phyloP scores from a whole-genome alignment of 106 monocot genomes.

The Apostasia ramifera region DNA sequence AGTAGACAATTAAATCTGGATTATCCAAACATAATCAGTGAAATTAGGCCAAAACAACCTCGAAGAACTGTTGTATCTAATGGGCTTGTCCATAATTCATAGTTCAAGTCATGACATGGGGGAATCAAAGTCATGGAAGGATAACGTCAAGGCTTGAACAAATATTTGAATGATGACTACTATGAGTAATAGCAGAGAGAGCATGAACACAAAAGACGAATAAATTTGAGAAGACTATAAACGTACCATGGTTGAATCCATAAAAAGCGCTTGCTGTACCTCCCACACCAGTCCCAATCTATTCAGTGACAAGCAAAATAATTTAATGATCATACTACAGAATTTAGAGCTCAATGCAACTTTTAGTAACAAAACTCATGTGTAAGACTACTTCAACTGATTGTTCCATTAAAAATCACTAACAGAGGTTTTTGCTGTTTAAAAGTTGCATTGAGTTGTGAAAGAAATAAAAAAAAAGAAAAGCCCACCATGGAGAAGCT shows the following conservation, averaged over 20 bases:
- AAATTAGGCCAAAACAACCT: too few species aligned
- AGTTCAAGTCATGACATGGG: too few species aligned
- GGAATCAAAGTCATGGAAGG: too few species aligned
- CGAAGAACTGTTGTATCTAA: too few species aligned
- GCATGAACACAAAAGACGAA: too few species aligned
- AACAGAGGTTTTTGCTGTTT: constrained; percentile 2
- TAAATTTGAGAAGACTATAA: background rate
- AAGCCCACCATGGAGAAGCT: constrained; percentile 70
- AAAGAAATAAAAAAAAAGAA: background rate
- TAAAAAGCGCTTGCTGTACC: constrained; percentile 74
- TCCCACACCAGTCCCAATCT: constrained; percentile 86
- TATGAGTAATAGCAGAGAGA: too few species aligned
- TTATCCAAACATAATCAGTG: too few species aligned
- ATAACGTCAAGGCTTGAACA: too few species aligned
- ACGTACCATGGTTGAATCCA: constrained; percentile 87
- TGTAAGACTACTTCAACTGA: background rate
- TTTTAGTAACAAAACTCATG: background rate
- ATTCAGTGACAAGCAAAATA: constrained; percentile 10
- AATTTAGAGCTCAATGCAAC: background rate
- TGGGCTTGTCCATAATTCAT: too few species aligned
- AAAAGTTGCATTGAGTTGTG: background rate
- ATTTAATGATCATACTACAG: background rate
- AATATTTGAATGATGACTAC: too few species aligned
- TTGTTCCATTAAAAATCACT: background rate
- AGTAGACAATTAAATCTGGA: too few species aligned